Conservation (phyloP, 2,329 filamentous ascomycete genomes). For the Aureobasidium lini region DNA sequence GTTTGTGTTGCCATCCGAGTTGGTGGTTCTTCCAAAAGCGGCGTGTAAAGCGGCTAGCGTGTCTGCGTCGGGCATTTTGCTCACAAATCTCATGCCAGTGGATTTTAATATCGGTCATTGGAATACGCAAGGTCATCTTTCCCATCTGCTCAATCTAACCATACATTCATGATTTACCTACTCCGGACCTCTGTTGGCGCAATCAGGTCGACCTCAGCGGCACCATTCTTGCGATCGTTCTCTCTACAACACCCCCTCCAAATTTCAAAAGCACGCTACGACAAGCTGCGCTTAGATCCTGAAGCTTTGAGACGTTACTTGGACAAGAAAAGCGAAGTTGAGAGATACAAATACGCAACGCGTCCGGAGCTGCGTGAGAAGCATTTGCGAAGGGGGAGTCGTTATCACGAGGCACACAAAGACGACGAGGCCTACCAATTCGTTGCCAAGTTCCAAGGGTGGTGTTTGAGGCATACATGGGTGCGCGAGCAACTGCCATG, state of each 20-base stretch:
- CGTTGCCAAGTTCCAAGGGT: not conserved
- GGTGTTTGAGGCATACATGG: not conserved
- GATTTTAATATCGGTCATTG: too few species aligned
- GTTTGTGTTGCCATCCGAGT: too few species aligned
- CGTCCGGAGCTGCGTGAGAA: not conserved
- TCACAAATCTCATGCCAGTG: too few species aligned
- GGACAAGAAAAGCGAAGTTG: not conserved
- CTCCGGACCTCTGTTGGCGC: not conserved
- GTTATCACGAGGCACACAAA: not conserved
- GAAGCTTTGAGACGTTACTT: not conserved
- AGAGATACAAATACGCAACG: not conserved
- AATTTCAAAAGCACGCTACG: not conserved
- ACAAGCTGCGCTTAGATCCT: not conserved
- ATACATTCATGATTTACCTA: not conserved
- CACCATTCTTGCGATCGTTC: not conserved
- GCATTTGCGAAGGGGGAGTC: not conserved
- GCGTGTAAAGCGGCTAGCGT: too few species aligned
- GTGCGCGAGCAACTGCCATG: not conserved
- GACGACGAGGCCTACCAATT: not conserved
- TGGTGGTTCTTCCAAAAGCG: too few species aligned
- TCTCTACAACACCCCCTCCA: not conserved
- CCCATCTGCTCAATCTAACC: not conserved
- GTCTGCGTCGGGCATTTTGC: too few species aligned
- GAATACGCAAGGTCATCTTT: not conserved
- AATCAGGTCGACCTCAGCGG: not conserved